These are phyloP conservation scores for Bruguiera parviflora DNA, from an alignment of 345 rosid genomes.

Conservation along the genomic window DNA sequence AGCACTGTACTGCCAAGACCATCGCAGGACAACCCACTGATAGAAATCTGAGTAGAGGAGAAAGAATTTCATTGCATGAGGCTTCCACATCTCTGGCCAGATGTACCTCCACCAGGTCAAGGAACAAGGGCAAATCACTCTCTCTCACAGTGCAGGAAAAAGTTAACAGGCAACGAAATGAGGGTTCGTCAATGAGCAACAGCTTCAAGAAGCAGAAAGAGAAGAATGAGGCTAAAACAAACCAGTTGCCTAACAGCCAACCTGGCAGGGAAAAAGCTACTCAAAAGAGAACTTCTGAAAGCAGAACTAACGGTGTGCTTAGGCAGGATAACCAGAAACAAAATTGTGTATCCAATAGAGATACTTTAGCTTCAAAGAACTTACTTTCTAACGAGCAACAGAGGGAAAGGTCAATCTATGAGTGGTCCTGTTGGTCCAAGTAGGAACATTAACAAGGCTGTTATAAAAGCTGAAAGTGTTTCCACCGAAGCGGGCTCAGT, in stretches of 20 bases:
- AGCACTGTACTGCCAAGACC: conserved; percentile 18
- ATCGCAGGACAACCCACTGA: conserved; percentile 37
- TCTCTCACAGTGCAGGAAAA: conserved; percentile 42
- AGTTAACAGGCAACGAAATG: conserved; percentile 42
- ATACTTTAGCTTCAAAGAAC: conserved; percentile 32
- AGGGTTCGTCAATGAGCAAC: conserved; percentile 29
- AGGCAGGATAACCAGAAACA: conserved; percentile 71
- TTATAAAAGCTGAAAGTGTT: conserved; percentile 29
- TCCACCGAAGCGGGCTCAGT: conserved; percentile 36
- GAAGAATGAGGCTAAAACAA: conserved; percentile 37
- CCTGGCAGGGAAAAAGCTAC: conserved; percentile 26
- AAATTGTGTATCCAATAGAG: conserved; percentile 40
- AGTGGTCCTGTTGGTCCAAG: conserved; percentile 32
- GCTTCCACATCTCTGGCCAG: conserved; percentile 23
- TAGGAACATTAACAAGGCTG: conserved; percentile 41
- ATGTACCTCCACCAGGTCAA: conserved; percentile 32
- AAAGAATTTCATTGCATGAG: conserved; percentile 23
- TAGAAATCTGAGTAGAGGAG: conserved; percentile 27
- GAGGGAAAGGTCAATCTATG: conserved; percentile 26
- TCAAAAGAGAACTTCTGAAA: conserved; percentile 36
- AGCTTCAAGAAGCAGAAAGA: conserved; percentile 43
- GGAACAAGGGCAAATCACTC: conserved; percentile 42
- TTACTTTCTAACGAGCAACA: conserved; percentile 35
- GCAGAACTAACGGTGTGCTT: conserved; percentile 39
- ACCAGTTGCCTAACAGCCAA: conserved; percentile 33